Conservation (phyloP, 306 rosid species). For the Dryas drummondii region DNA sequence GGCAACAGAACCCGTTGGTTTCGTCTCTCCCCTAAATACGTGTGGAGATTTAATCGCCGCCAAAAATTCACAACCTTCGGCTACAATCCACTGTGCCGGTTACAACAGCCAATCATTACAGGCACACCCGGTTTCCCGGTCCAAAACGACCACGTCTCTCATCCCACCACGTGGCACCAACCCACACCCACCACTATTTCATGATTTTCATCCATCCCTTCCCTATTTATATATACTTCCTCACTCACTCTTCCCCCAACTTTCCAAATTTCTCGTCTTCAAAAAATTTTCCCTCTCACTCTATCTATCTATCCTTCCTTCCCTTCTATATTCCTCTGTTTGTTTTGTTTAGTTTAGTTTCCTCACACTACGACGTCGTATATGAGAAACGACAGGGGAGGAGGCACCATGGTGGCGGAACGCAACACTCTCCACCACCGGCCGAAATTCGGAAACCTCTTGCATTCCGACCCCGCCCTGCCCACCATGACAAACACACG, state of each 20-base stretch:
- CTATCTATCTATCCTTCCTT: neutral
- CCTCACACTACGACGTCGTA: neutral
- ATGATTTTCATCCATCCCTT: neutral
- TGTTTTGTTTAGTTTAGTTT: neutral
- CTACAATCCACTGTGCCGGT: neutral
- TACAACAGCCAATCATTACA: conserved; percentile 20
- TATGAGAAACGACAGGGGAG: conserved; percentile 50
- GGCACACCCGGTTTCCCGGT: conserved; percentile 42
- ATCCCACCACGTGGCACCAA: conserved; percentile 27
- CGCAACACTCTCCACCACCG: conserved; percentile 24
- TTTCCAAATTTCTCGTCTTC: neutral
- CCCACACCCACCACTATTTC: conserved; percentile 19
- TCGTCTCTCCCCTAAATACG: neutral
- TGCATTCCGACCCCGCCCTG: conserved; percentile 52
- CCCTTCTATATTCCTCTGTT: neutral
- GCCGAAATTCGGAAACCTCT: conserved; percentile 44
- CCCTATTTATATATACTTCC: conserved; percentile 25
- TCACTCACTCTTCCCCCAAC: neutral
- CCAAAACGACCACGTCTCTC: conserved; percentile 15
- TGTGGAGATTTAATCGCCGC: conserved; percentile 31
- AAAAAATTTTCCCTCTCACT: neutral
- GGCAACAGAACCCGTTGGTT: neutral
- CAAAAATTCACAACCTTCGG: neutral
- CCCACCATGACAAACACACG: neutral
- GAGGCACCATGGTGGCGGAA: conserved; percentile 44